Percentiles rank a stretch among this genome's conserved stretches.
phyloP scores from a whole-genome alignment of 83 land plant species.

The Diphasiastrum complanatum region DNA sequence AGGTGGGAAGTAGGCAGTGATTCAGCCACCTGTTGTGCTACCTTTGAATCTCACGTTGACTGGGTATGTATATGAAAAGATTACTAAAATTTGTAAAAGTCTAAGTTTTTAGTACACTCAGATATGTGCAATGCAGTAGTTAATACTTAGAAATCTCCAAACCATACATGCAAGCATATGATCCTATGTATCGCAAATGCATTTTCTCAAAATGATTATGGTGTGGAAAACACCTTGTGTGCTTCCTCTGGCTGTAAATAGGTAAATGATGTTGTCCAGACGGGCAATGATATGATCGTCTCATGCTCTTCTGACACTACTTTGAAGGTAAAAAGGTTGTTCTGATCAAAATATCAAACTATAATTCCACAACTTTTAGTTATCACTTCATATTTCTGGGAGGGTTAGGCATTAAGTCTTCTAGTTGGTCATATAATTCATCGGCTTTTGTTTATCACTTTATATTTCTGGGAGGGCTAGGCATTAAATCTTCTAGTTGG shows the following conservation, averaged over 20 bases:
- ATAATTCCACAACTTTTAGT: too few relatives aligned
- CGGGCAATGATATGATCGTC: constrained; percentile 52
- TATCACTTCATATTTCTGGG: too few relatives aligned
- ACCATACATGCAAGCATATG: too few relatives aligned
- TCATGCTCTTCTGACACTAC: constrained; percentile 76
- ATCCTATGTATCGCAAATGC: not conserved
- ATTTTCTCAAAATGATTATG: not conserved
- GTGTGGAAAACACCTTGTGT: not conserved
- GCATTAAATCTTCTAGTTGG: too few relatives aligned
- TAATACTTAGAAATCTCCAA: not conserved
- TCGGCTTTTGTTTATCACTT: not conserved
- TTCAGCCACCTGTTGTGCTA: constrained; percentile 60
- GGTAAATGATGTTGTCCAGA: constrained; percentile 91
- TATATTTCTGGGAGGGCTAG: too few relatives aligned
- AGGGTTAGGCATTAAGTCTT: too few relatives aligned
- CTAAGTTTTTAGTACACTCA: not conserved
- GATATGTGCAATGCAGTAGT: too few relatives aligned
- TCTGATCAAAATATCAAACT: not conserved
- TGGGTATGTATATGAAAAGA: constrained; percentile 63
- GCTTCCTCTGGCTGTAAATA: constrained; percentile 27
- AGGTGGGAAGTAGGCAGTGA: constrained; percentile 69
- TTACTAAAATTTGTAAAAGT: not conserved
- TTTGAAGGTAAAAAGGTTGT: constrained; percentile 59
- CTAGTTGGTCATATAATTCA: constrained; percentile 3
- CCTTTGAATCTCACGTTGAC: constrained; percentile 96